These are phyloP conservation scores for Entamoeba moshkovskii DNA, from an alignment of 208 protist species.

Conservation along the genomic window DNA sequence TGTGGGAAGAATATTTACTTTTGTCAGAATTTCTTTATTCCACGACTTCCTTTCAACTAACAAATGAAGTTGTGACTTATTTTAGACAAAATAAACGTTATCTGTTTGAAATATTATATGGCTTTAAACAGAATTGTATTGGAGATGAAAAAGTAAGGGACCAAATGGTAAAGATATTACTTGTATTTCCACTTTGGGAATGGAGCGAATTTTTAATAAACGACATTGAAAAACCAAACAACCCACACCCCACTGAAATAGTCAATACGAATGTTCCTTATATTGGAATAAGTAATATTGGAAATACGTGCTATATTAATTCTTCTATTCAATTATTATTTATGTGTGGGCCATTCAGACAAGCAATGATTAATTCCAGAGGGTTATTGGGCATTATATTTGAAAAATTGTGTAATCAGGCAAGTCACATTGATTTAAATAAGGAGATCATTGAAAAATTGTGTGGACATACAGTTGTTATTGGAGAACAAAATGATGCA, in stretches of 20 bases:
- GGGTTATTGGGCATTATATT: not conserved
- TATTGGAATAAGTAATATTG: not conserved
- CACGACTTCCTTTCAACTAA: too few relatives aligned
- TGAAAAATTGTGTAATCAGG: not conserved
- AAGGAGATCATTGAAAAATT: not conserved
- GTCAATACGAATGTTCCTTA: not conserved
- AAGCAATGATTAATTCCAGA: not conserved
- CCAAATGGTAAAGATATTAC: not conserved
- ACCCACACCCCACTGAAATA: not conserved
- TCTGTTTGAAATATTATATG: not conserved
- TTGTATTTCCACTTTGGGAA: not conserved
- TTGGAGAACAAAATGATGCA: not conserved
- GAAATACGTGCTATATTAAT: not conserved
- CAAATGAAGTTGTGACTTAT: too few relatives aligned
- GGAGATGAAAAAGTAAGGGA: not conserved
- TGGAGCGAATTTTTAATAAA: not conserved
- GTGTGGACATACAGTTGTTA: not conserved
- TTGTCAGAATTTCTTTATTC: too few relatives aligned
- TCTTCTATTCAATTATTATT: not conserved
- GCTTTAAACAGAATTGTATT: not conserved
- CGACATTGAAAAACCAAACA: not conserved
- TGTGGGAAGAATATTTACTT: too few relatives aligned
- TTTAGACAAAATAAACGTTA: too few relatives aligned
- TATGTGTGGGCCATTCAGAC: not conserved
- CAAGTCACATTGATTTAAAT: not conserved